Percentiles rank a stretch among this genome's conserved stretches.
Conservation (phyloP, 1,284 basidiomycete genomes). For the Dichomitus squalens region DNA sequence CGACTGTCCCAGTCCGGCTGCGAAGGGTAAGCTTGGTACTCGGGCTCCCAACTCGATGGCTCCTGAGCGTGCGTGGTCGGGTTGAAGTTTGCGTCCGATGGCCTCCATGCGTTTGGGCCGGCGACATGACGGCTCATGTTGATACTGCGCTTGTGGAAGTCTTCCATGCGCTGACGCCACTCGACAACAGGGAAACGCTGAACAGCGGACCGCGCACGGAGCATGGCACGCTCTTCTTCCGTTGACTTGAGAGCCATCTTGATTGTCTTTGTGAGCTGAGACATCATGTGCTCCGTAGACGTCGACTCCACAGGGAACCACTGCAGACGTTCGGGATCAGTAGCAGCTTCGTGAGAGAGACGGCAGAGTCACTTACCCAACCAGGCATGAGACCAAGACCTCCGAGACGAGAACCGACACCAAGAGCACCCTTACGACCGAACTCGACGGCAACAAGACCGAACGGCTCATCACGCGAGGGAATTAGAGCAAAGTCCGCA, state of each 20-base stretch:
- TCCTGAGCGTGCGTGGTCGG: conserved; percentile 46
- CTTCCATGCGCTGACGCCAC: conserved; percentile 93
- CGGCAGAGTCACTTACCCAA: conserved; percentile 65
- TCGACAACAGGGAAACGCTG: conserved; percentile 96
- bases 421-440: conserved; percentile 91
- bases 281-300: conserved; percentile 90
- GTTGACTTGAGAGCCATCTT: conserved; percentile 91
- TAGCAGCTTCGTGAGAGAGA: not conserved
- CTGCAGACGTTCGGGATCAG: conserved; percentile 40
- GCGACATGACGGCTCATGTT: conserved; percentile 68
- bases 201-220: conserved; percentile 88
- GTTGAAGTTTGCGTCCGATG: conserved; percentile 60
- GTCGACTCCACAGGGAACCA: conserved; percentile 96
- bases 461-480: conserved; percentile 93
- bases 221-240: conserved; percentile 86
- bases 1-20: conserved; percentile 59
- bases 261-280: conserved; percentile 92
- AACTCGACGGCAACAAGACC: conserved; percentile 95
- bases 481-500: conserved; percentile 92
- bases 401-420: conserved; percentile 90
- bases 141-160: conserved; percentile 90
- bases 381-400: conserved; percentile 96
- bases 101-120: conserved; percentile 75
- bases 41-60: conserved; percentile 59
- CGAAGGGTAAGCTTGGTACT: conserved; percentile 48